Evolutionary conservation across 345 rosid genomes (phyloP).

Genomic region (Salix caprea): DNA sequence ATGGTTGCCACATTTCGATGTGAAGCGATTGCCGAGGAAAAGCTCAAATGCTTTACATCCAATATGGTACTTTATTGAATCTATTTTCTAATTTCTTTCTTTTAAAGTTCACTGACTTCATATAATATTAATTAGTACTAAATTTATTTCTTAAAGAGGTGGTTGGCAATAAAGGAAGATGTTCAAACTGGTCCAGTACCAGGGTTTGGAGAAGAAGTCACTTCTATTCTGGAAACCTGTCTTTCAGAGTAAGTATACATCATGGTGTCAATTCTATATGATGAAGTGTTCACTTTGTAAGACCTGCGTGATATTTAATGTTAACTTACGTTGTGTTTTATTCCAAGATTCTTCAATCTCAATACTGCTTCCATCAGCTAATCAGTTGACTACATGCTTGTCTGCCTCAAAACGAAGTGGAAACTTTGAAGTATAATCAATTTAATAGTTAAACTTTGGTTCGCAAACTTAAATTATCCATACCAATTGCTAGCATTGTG

Average conservation of each 20-base stretch:
- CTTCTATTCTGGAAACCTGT: conserved; percentile 22
- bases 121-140: neutral
- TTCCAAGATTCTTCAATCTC: neutral
- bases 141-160: conserved; percentile 16
- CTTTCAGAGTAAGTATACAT: conserved; percentile 31
- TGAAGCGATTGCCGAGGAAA: conserved; percentile 35
- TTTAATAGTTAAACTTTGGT: too few relatives aligned
- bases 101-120: neutral
- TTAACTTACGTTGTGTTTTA: too few relatives aligned
- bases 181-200: conserved; percentile 28
- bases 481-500: neutral
- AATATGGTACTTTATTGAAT: conserved; percentile 21
- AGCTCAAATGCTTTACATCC: conserved; percentile 12
- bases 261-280: too few relatives aligned
- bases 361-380: neutral
- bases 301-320: conserved; percentile 9
- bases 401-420: too few relatives aligned
- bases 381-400: too few relatives aligned
- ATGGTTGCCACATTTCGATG: conserved; percentile 40
- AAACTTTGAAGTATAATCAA: too few relatives aligned
- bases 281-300: too few relatives aligned
- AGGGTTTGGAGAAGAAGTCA: conserved; percentile 29
- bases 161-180: conserved; percentile 31
- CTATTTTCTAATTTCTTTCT: neutral
- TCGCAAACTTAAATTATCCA: too few relatives aligned